Evolutionary conservation across 2,329 filamentous ascomycete species (phyloP).

Genomic region (Sporothrix sp.): DNA sequence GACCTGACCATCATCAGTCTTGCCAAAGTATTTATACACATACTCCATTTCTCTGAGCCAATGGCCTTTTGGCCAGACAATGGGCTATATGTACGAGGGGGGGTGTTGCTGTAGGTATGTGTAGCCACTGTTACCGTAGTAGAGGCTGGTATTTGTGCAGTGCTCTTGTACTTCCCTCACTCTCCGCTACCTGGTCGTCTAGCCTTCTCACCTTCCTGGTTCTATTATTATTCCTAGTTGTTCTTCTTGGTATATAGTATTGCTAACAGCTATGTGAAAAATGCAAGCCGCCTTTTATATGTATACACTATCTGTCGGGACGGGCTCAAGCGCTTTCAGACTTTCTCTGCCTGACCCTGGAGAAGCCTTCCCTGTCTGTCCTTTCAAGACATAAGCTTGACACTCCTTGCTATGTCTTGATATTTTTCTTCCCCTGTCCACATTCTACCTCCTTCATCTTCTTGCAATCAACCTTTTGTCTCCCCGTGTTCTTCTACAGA

Average conservation of each 20-base stretch:
- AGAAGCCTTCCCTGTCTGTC: not conserved
- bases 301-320: conserved; percentile 17
- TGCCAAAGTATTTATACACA: not conserved
- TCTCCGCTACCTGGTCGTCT: conserved; percentile 14
- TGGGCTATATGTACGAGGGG: conserved; percentile 9
- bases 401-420: not conserved
- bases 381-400: not conserved
- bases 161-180: not conserved
- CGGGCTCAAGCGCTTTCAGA: conserved; percentile 1
- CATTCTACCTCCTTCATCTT: not conserved
- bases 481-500: not conserved
- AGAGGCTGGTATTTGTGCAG: not conserved
- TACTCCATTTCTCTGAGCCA: not conserved
- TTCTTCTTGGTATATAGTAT: not conserved
- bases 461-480: not conserved
- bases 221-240: conserved; percentile 1
- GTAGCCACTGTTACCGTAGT: no score
- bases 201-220: not conserved
- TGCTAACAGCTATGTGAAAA: conserved; percentile 21
- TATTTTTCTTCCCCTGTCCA: not conserved
- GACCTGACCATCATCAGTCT: not conserved
- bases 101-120: not conserved
- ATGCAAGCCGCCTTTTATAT: conserved; percentile 15
- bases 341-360: not conserved
- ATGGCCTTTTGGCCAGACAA: conserved; percentile 10